These are phyloP conservation scores for Lactarius deliciosus DNA, from an alignment of 768 basidiomycete genomes.

Conservation along the genomic window DNA sequence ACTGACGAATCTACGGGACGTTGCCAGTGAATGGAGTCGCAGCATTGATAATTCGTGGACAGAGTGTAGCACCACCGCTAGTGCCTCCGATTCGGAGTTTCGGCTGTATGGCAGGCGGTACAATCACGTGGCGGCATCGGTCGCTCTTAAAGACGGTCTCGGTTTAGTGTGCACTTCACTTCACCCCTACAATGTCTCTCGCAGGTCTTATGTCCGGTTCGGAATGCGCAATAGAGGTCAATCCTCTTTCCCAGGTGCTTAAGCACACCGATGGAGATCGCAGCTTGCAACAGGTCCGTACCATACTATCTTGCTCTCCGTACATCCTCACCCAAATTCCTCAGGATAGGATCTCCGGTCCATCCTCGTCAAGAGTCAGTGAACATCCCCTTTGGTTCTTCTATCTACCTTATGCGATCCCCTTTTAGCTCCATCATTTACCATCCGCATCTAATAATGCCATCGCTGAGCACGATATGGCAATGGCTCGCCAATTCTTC, in stretches of 20 bases:
- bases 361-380: conserved; percentile 68
- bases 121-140: conserved; percentile 20
- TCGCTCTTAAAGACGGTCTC: not conserved
- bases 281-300: conserved; percentile 76
- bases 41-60: conserved; percentile 13
- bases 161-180: not conserved
- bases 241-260: conserved; percentile 85
- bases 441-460: conserved; percentile 53
- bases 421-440: conserved; percentile 67
- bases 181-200: conserved; percentile 55
- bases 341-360: conserved; percentile 73
- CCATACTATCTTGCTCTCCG: not conserved
- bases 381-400: not conserved
- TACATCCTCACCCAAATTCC: not conserved
- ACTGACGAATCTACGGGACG: conserved; percentile 16
- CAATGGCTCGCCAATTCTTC: conserved; percentile 81
- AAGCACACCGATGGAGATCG: conserved; percentile 90
- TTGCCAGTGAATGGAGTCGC: conserved; percentile 5
- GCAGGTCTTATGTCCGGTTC: conserved; percentile 83
- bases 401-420: not conserved
- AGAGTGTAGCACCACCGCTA: not conserved
- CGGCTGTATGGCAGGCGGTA: not conserved
- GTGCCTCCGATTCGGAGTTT: conserved; percentile 3
- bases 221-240: conserved; percentile 82
- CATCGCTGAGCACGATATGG: conserved; percentile 63